Evolutionary conservation across 2,329 filamentous ascomycete species (phyloP).

Genomic region (Botryotinia narcissicola): DNA sequence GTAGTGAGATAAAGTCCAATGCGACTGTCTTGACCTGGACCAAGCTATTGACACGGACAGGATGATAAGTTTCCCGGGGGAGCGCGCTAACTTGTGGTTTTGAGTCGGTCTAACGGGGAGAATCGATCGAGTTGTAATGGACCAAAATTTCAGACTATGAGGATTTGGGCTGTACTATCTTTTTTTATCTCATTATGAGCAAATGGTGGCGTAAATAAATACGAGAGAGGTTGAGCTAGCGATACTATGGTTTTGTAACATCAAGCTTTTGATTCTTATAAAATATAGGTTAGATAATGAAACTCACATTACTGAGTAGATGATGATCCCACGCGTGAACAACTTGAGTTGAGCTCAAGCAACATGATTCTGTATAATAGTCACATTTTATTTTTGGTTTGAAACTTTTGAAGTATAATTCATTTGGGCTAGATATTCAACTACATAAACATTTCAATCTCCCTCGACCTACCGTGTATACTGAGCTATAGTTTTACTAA

Average conservation of each 20-base stretch:
- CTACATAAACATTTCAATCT: too few relatives aligned
- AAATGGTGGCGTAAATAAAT: neutral
- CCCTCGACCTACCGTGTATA: neutral
- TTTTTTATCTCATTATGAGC: too few relatives aligned
- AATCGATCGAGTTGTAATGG: neutral
- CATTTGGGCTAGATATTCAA: neutral
- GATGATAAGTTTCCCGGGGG: accelerated
- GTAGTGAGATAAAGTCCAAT: too few relatives aligned
- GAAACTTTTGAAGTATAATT: neutral
- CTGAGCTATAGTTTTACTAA: neutral
- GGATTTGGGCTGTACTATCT: neutral
- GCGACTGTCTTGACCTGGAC: accelerated
- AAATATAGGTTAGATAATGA: neutral
- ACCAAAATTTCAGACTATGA: neutral
- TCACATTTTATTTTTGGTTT: neutral
- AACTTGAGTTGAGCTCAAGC: neutral
- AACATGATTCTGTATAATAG: neutral
- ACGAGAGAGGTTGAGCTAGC: neutral
- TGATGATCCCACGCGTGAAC: neutral
- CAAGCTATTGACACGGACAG: accelerated
- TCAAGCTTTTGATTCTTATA: neutral
- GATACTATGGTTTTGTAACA: neutral
- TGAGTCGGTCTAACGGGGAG: neutral
- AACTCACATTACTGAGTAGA: neutral
- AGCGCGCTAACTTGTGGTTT: neutral